Base-by-base conservation (phyloP, 805 yeast species). In the Cyberlindnera galapagoensis region DNA sequence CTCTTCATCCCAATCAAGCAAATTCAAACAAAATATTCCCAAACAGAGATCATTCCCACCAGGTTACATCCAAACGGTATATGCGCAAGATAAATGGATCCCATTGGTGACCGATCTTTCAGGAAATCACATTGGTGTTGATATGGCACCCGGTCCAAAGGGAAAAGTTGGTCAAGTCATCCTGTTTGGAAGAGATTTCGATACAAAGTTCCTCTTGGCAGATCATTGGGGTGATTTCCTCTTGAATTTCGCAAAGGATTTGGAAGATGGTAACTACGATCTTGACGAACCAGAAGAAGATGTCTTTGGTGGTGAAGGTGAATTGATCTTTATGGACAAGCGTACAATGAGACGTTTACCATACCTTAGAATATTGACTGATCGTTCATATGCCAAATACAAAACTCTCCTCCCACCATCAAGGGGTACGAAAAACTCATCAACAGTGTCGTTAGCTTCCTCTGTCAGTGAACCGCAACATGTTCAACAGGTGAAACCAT, bases 151-250 rank as follows among this genome's bases (percentile, higher is more conserved):
- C 1, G 95, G 86, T 7, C 70, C 78, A 8, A 60, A 62, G 18
- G 95, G 96, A 27, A 68, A 65, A 36, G 76, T 82, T 72, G 98
- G 97, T 23, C 98, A 90, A 61, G 80, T 92, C 13, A 90, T 90
- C 41, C 52, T 88, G 34, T 90, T 84, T 57, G 98, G 98, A 24
- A 77, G 97, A 52, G 97, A 90, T 44, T 90, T 78, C 52, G 97
- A 90, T 61, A 75, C 82, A 23, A 90, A 90, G 55, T 86, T 73
- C 57, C 88, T 83, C 23, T 65, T 92, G 34, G 94, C 97, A 13
- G 74, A 76, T 31, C 81, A 80, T 35, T 90, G 94, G 80, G 95
- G 94, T 12, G 92, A 83, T 49, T 92, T 92, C 56, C 60, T 90
- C 33, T 63, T 87, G 34, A 69, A 71, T 31, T 79, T 87, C 54